Conservation (phyloP, 2,329 filamentous ascomycete genomes). For the Xylariaceae sp. region DNA sequence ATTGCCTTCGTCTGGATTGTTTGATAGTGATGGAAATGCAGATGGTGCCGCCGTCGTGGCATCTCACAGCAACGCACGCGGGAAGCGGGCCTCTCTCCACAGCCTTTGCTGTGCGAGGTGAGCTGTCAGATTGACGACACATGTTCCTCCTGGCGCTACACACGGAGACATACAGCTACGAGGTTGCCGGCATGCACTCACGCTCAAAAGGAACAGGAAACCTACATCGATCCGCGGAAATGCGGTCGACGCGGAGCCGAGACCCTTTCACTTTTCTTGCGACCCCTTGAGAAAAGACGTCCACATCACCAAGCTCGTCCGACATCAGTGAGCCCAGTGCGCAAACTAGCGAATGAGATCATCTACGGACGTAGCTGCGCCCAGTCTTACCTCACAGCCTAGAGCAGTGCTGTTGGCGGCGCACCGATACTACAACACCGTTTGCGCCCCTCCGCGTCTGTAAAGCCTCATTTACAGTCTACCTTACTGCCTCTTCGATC, state of each 20-base stretch:
- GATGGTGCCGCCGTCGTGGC: constrained; percentile 8
- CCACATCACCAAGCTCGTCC: no score
- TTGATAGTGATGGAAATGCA: neutral
- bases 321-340: no score
- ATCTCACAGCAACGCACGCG: constrained; percentile 15
- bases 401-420: no score
- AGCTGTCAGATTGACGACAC: constrained; percentile 19
- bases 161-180: neutral
- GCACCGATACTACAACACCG: no score
- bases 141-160: neutral
- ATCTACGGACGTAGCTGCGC: no score
- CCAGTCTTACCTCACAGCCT: no score
- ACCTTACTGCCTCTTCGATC: no score
- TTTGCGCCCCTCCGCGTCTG: no score
- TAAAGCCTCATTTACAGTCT: no score
- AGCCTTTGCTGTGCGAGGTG: constrained; percentile 13
- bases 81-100: constrained; percentile 8
- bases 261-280: neutral
- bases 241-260: neutral
- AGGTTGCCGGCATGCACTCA: neutral
- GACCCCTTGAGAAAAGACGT: no score
- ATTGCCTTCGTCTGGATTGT: neutral
- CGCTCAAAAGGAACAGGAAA: neutral
- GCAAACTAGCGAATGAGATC: no score
- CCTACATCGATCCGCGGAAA: neutral